phyloP scores from a whole-genome alignment of 148 eudicot species.

The Beta vulgaris region DNA sequence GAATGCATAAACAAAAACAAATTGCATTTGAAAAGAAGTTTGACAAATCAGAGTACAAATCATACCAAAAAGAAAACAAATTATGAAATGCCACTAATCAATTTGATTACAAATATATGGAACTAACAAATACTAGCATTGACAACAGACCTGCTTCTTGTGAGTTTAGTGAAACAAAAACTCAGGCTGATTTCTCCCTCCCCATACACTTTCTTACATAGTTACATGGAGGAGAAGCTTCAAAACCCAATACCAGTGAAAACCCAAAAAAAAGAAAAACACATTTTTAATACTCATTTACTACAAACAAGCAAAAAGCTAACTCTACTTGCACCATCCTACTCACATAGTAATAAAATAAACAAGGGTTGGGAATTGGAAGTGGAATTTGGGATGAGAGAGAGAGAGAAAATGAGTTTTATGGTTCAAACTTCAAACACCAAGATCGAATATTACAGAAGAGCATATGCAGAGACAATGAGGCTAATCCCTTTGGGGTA shows the following conservation, averaged over 20 bases:
- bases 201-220: background rate
- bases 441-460: conserved; percentile 22
- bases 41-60: background rate
- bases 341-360: background rate
- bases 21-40: background rate
- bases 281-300: background rate
- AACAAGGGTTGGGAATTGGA: background rate
- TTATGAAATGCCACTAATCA: background rate
- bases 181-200: conserved; percentile 7
- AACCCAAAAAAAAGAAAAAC: background rate
- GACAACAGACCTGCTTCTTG: conserved; percentile 12
- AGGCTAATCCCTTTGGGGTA: conserved; percentile 30
- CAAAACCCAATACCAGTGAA: conserved; percentile 15
- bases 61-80: background rate
- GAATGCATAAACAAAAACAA: background rate
- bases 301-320: conserved; percentile 6
- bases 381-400: background rate
- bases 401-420: background rate
- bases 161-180: conserved; percentile 7
- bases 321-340: conserved; percentile 7
- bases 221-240: conserved; percentile 1
- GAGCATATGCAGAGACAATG: background rate
- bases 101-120: conserved; percentile 6
- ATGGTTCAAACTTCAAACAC: background rate
- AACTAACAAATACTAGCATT: conserved; percentile 8